These are phyloP conservation scores for Sechiopsis laciniata DNA, from an alignment of 306 rosid genomes.

Conservation along the genomic window DNA sequence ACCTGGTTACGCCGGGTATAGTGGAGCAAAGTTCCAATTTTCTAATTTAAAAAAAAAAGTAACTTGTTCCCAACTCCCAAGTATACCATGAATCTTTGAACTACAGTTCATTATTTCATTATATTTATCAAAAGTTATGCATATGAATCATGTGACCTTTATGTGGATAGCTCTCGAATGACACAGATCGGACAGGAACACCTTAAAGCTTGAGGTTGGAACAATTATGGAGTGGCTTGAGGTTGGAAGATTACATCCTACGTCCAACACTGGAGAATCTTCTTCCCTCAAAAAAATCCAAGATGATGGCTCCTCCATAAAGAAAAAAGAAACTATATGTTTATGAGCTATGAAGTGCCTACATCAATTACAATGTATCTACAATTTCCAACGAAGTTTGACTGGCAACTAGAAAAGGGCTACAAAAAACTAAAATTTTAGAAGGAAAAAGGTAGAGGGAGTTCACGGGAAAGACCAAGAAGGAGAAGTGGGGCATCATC, in stretches of 20 bases:
- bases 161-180: background rate
- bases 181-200: background rate
- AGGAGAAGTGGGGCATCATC: background rate
- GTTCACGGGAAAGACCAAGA: background rate
- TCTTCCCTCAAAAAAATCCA: conserved; percentile 12
- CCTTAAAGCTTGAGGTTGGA: background rate
- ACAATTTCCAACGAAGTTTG: background rate
- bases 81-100: background rate
- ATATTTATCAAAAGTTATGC: background rate
- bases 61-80: background rate
- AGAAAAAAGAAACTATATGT: background rate
- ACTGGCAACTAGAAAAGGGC: background rate
- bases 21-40: no score
- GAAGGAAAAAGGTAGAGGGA: background rate
- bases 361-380: background rate
- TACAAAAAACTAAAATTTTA: background rate
- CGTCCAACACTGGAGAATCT: conserved; percentile 1
- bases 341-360: background rate
- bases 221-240: no score
- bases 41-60: no score
- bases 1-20: no score
- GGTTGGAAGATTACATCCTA: background rate
- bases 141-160: background rate
- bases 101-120: background rate
- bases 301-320: background rate